Evolutionary conservation across 2,329 filamentous ascomycete genomes (phyloP), one percentile per base, ranked within the genome.

Genomic region (Beauveria sp.): DNA sequence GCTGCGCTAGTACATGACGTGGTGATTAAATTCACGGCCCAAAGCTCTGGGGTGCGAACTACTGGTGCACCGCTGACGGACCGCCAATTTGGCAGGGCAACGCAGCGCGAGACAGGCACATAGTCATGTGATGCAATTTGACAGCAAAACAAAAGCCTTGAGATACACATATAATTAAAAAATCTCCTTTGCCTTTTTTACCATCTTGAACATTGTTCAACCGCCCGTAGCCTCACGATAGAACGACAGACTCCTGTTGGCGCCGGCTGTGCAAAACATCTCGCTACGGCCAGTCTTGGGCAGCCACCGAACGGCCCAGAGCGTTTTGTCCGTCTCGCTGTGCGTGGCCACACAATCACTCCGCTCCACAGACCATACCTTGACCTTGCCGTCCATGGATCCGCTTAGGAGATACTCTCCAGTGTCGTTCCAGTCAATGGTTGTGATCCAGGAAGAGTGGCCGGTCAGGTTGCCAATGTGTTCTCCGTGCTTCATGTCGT

Each of bases 301-400:
- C 63, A 96, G 74, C 91, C 91, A 96, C 69, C 86, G 88, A 30
- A 93, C 90, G 60, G 86, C 85, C 89, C 93, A 97, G 3, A 98
- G 72, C 0, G 87, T 84, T 74, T 90, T 89, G 65, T 93, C 93
- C 6, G 90, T 92, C 77, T 98, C 93, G 62, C 88, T 93, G 72
- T 96, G 91, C 10, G 95, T 99, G 14, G 93, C 92, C 50, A 99
- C 95, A 71, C 95, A 98, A 5, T 82, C 81, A 61, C 86, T 84
- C 40, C 87, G 84, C 68, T 96, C 92, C 63, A 97, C 84, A 34
- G 91, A 93, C 95, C 95, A 99, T 34, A 98, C 90, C 75, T 96
- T 97, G 63, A 90, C 91, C 74, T 96, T 97, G 43, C 95, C 93
- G 70, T 98, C 93, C 73, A 96, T 91, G 1, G 89, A 86, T 53